These are phyloP conservation scores for Aspergillus cavernicola DNA, from an alignment of 495 filamentous ascomycete species.

Conservation along the genomic window DNA sequence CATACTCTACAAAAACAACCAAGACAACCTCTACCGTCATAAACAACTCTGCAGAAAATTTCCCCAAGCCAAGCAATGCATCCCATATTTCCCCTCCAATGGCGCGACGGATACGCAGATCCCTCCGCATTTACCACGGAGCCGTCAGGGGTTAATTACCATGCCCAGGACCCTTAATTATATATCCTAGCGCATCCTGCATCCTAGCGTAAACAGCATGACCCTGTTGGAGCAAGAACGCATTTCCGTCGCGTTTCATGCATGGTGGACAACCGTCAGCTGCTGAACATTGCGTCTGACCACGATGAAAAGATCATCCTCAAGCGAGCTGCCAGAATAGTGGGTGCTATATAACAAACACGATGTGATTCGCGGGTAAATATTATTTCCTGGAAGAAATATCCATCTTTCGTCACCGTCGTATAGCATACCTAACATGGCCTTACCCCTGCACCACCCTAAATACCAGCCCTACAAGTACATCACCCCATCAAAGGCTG, in stretches of 20 bases:
- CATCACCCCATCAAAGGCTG: no score
- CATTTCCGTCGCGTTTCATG: background rate
- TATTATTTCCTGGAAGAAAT: background rate
- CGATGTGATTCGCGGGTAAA: background rate
- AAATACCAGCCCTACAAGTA: no score
- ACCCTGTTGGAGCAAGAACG: constrained; percentile 1
- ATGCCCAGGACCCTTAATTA: no score
- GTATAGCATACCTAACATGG: no score
- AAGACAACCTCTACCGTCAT: no score
- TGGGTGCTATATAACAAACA: background rate
- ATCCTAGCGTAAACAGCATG: background rate
- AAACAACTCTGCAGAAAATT: background rate
- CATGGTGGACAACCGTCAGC: background rate
- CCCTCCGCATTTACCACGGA: constrained; percentile 4
- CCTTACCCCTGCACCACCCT: no score
- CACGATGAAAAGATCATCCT: background rate
- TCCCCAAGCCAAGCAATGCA: constrained; percentile 1
- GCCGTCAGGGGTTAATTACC: no score
- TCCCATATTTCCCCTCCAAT: constrained; percentile 6
- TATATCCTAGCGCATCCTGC: no score
- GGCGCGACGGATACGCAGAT: background rate
- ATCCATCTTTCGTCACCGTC: background rate
- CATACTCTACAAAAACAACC: background rate
- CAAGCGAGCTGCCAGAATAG: background rate
- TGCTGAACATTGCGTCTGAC: background rate